Conservation (phyloP, 768 basidiomycete genomes). For the Phaffia australis region DNA sequence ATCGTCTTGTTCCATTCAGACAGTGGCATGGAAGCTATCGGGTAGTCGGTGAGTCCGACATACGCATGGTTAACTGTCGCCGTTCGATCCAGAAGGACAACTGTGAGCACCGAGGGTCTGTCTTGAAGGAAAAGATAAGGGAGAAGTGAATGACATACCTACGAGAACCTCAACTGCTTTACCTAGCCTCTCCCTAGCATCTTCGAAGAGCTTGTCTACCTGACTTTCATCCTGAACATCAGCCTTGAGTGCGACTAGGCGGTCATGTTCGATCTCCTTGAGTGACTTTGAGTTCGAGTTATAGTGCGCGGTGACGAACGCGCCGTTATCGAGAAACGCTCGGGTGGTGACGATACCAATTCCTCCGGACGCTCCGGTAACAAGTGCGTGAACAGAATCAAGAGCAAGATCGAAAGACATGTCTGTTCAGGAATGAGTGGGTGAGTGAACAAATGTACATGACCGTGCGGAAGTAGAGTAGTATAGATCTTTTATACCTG, state of each 20-base stretch:
- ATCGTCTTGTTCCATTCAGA: slow-evolving; percentile 56
- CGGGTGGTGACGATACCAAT: slow-evolving; percentile 57
- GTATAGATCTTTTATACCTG: too few relatives aligned
- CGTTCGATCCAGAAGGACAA: slow-evolving; percentile 35
- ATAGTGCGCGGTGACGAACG: slow-evolving; percentile 62
- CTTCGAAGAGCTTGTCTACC: slow-evolving; percentile 46
- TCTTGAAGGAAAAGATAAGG: neutral
- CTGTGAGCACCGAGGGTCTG: neutral
- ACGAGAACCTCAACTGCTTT: slow-evolving; percentile 35
- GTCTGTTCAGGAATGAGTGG: too few relatives aligned
- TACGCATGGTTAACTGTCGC: slow-evolving; percentile 51
- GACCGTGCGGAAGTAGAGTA: too few relatives aligned
- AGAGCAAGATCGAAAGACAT: slow-evolving; percentile 46
- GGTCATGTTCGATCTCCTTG: slow-evolving; percentile 32
- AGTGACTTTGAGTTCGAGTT: slow-evolving; percentile 47
- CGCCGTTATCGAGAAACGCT: slow-evolving; percentile 57
- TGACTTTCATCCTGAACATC: slow-evolving; percentile 52
- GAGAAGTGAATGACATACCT: slow-evolving; percentile 41
- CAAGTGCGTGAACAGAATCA: slow-evolving; percentile 53
- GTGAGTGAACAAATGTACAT: too few relatives aligned
- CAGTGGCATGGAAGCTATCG: slow-evolving; percentile 51
- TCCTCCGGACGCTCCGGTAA: slow-evolving; percentile 62
- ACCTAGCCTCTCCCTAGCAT: slow-evolving; percentile 19
- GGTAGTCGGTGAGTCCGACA: slow-evolving; percentile 38
- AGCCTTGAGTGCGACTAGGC: slow-evolving; percentile 44